These are phyloP conservation scores for Globisporangium emineosum DNA, from an alignment of 352 stramenopile species.

Conservation along the genomic window DNA sequence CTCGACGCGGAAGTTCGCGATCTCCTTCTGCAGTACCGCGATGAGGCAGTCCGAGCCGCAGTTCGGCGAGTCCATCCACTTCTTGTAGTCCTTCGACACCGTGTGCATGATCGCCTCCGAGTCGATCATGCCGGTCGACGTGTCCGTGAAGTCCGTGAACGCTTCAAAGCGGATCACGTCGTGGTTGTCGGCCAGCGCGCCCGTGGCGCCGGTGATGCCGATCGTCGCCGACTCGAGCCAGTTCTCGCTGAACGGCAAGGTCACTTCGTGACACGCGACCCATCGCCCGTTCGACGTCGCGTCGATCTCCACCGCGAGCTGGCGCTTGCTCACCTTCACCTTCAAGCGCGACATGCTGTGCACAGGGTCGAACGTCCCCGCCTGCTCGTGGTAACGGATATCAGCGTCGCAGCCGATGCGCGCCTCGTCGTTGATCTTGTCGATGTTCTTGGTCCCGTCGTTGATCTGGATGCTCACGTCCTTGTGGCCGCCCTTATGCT, in stretches of 20 bases:
- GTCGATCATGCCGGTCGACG: conserved; percentile 39
- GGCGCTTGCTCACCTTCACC: conserved; percentile 62
- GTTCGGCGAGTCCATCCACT: conserved; percentile 77
- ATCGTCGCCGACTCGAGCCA: conserved; percentile 63
- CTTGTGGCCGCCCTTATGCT: conserved; percentile 83
- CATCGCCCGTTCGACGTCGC: conserved; percentile 49
- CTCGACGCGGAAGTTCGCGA: conserved; percentile 77
- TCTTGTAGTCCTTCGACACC: conserved; percentile 84
- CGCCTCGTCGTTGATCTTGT: conserved; percentile 63
- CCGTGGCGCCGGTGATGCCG: conserved; percentile 75
- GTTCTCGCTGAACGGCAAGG: conserved; percentile 56
- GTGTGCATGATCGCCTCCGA: conserved; percentile 73
- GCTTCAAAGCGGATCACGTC: conserved; percentile 78
- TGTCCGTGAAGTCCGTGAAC: conserved; percentile 59
- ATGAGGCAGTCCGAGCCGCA: conserved; percentile 76
- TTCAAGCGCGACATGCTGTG: conserved; percentile 80
- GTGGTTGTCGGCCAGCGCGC: conserved; percentile 82
- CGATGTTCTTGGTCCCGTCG: conserved; percentile 67
- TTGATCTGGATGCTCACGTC: conserved; percentile 82
- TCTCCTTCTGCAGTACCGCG: conserved; percentile 73
- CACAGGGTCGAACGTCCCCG: conserved; percentile 71
- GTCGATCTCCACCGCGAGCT: conserved; percentile 71
- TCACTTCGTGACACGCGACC: conserved; percentile 61
- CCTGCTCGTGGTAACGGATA: conserved; percentile 79
- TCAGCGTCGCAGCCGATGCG: conserved; percentile 71